Evolutionary conservation across 2,329 filamentous ascomycete genomes (phyloP).

Genomic region (Colletotrichum abscissum): DNA sequence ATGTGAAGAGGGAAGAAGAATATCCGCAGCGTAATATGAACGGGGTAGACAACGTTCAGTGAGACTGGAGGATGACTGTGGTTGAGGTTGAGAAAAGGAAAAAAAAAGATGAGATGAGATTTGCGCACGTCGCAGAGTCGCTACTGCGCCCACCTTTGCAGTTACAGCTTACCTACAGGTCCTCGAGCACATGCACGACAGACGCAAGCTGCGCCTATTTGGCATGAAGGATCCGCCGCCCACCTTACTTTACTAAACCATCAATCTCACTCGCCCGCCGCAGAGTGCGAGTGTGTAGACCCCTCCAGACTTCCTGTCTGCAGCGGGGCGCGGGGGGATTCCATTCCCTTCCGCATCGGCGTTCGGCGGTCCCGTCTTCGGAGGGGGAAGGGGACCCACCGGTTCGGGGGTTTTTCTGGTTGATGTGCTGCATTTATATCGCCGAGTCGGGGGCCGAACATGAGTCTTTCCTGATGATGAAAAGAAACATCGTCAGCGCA

Average conservation of each 20-base stretch:
- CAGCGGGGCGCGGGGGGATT: background rate
- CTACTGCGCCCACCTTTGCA: background rate
- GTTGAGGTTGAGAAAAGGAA: background rate
- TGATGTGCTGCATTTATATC: background rate
- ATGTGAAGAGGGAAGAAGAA: background rate
- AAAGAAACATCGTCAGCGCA: too few species aligned
- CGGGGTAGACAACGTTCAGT: background rate
- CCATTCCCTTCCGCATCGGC: constrained; percentile 21
- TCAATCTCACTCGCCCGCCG: too few species aligned
- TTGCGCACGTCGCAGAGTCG: background rate
- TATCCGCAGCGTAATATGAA: too few species aligned
- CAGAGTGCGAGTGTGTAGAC: too few species aligned
- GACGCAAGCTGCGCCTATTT: too few species aligned
- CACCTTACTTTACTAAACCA: too few species aligned
- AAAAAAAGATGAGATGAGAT: background rate
- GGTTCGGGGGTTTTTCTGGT: background rate
- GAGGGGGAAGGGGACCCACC: too few species aligned
- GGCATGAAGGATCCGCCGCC: too few species aligned
- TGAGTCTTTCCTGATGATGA: too few species aligned
- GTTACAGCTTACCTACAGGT: background rate
- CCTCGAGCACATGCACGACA: background rate
- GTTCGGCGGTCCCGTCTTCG: constrained; percentile 21
- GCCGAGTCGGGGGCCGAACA: background rate
- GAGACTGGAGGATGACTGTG: background rate
- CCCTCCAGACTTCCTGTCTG: background rate